Percentiles rank a stretch among this genome's conserved stretches.
Evolutionary conservation across 257 asterid genomes (phyloP).

Genomic region (Prunella vulgaris): DNA sequence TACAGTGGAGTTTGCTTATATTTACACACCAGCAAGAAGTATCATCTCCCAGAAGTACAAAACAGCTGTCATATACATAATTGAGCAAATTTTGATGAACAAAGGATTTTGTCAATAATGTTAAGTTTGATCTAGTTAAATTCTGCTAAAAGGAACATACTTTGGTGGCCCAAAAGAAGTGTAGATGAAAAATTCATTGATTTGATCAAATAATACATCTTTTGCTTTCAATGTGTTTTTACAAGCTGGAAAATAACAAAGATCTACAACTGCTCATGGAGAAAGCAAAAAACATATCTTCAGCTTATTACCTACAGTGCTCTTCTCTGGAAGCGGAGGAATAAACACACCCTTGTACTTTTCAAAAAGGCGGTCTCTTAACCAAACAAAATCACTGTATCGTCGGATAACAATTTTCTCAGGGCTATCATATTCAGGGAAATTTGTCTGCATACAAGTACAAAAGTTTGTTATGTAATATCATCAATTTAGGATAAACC

Average conservation of each 20-base stretch:
- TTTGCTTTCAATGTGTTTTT: background rate
- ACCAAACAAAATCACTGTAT: constrained; percentile 94
- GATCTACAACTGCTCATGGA: constrained; percentile 16
- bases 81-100: background rate
- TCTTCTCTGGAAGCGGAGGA: constrained; percentile 99
- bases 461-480: constrained; percentile 11
- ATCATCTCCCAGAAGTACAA: constrained; percentile 4
- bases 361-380: constrained; percentile 87
- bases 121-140: background rate
- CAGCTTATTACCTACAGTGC: constrained; percentile 80
- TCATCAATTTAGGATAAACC: constrained; percentile 5
- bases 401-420: constrained; percentile 97
- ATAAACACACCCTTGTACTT: constrained; percentile 90
- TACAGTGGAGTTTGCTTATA: background rate
- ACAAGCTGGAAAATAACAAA: constrained; percentile 4
- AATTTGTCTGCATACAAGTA: constrained; percentile 63
- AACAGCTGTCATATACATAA: background rate
- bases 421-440: constrained; percentile 75
- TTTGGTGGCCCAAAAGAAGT: background rate
- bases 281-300: constrained; percentile 7
- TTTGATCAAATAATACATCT: background rate
- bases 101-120: constrained; percentile 1
- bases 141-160: background rate
- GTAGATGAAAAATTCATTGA: background rate
- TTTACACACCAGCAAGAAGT: background rate